Conservation (phyloP, 805 yeast genomes). For the Cyberlindnera sargentensis region DNA sequence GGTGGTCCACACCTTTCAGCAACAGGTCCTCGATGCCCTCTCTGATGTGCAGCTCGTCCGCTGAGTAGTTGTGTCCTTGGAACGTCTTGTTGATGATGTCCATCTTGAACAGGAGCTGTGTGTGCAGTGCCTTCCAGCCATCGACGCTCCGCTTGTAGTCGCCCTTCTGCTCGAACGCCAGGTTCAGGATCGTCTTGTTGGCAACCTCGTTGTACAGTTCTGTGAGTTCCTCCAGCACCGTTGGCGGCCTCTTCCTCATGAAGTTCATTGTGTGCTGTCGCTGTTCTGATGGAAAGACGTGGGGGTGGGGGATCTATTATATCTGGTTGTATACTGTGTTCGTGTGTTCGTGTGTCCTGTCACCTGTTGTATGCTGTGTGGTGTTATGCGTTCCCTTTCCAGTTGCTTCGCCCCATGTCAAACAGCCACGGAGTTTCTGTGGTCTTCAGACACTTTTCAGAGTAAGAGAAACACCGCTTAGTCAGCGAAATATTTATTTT, state of each 20-base stretch:
- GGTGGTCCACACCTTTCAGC: slow-evolving; percentile 27
- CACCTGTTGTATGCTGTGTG: too few relatives aligned
- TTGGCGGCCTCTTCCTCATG: slow-evolving; percentile 52
- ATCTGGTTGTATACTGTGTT: too few relatives aligned
- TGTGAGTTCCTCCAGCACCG: slow-evolving; percentile 51
- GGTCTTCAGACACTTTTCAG: too few relatives aligned
- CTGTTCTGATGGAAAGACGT: too few relatives aligned
- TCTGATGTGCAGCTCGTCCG: slow-evolving; percentile 38
- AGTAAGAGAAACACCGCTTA: too few relatives aligned
- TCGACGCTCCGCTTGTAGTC: slow-evolving; percentile 49
- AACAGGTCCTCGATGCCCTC: slow-evolving; percentile 22
- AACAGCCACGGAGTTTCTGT: too few relatives aligned
- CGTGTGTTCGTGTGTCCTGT: too few relatives aligned
- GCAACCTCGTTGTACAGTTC: slow-evolving; percentile 59
- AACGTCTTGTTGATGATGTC: slow-evolving; percentile 42
- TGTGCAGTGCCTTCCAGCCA: slow-evolving; percentile 72
- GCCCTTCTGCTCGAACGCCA: slow-evolving; percentile 50
- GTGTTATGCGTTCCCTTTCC: too few relatives aligned
- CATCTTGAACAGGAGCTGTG: slow-evolving; percentile 48
- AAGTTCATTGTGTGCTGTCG: slow-evolving; percentile 32
- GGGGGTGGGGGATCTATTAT: too few relatives aligned
- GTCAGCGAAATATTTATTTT: too few relatives aligned
- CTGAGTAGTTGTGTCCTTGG: slow-evolving; percentile 28
- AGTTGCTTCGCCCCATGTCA: too few relatives aligned
- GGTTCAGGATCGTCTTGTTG: slow-evolving; percentile 47